These are phyloP conservation scores for Sporodiniella umbellata DNA, from an alignment of 371 early-diverging fungal species.

Conservation along the genomic window DNA sequence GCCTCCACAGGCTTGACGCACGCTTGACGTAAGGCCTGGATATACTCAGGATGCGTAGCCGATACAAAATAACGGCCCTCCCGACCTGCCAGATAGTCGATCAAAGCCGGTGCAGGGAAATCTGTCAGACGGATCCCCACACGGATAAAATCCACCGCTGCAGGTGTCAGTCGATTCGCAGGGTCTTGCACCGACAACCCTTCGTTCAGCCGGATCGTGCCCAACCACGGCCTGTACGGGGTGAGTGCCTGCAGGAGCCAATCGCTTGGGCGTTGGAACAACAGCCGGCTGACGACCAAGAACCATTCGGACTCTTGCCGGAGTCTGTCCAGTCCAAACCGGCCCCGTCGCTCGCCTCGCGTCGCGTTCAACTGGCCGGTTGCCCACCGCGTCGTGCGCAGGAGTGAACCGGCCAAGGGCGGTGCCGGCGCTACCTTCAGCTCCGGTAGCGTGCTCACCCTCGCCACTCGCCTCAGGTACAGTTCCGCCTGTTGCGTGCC, in stretches of 20 bases:
- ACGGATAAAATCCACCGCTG: conserved; percentile 17
- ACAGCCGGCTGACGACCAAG: conserved; percentile 28
- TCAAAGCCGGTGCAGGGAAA: too few relatives aligned
- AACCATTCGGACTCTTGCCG: conserved; percentile 31
- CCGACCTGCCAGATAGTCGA: too few relatives aligned
- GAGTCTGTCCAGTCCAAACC: conserved; percentile 28
- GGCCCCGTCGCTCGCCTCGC: conserved; percentile 15
- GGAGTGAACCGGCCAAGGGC: not conserved
- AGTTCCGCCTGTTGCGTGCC: conserved; percentile 23
- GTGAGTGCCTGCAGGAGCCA: conserved; percentile 24
- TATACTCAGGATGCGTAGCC: too few relatives aligned
- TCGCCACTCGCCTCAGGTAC: conserved; percentile 21
- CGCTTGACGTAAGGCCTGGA: not conserved
- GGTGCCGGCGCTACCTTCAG: not conserved
- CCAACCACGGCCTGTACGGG: conserved; percentile 35
- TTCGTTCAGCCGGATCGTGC: conserved; percentile 15
- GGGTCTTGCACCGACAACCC: conserved; percentile 13
- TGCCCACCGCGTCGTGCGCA: not conserved
- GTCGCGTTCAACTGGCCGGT: not conserved
- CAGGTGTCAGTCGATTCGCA: conserved; percentile 1
- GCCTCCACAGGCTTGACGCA: conserved; percentile 19
- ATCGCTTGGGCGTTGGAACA: conserved; percentile 27
- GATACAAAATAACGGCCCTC: conserved; percentile 34
- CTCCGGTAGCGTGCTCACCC: not conserved
- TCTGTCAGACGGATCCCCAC: conserved; percentile 30